Evolutionary conservation across 2,329 filamentous ascomycete genomes (phyloP).

Genomic region (Cladophialophora chaetospira): DNA sequence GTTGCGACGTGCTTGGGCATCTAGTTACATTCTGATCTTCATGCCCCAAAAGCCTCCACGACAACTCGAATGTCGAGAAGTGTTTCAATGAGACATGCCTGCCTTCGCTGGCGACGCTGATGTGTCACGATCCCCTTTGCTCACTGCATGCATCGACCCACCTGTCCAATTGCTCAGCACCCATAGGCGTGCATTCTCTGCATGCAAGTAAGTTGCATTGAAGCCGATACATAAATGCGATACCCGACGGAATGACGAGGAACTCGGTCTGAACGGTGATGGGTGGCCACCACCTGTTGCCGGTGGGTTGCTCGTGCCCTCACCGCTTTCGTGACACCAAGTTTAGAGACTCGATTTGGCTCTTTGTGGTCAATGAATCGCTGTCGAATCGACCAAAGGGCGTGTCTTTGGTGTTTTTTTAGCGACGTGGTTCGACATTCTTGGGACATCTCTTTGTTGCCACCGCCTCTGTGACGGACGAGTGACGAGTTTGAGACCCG

Average conservation of each 20-base stretch:
- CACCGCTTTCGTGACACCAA: slow-evolving; percentile 1
- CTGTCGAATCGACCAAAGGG: too few species aligned
- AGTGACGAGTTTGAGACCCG: too few species aligned
- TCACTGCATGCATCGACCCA: neutral
- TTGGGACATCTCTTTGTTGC: neutral
- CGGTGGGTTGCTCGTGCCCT: neutral
- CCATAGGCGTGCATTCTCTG: neutral
- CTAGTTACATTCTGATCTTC: neutral
- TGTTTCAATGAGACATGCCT: too few species aligned
- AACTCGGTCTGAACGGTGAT: too few species aligned
- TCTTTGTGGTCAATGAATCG: too few species aligned
- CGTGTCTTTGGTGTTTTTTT: too few species aligned
- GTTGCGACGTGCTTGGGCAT: neutral
- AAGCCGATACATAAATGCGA: neutral
- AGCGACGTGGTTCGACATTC: too few species aligned
- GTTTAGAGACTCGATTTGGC: too few species aligned
- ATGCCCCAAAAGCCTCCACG: neutral
- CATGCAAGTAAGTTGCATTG: slow-evolving; percentile 4
- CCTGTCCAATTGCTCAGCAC: neutral
- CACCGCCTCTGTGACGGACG: too few species aligned
- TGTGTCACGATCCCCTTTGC: slow-evolving; percentile 1
- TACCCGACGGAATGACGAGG: neutral
- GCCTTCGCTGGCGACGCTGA: neutral
- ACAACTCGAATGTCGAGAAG: neutral
- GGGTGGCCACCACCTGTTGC: too few species aligned